Evolutionary conservation across 2,329 filamentous ascomycete species (phyloP).

Genomic region (Exophiala alcalophila): DNA sequence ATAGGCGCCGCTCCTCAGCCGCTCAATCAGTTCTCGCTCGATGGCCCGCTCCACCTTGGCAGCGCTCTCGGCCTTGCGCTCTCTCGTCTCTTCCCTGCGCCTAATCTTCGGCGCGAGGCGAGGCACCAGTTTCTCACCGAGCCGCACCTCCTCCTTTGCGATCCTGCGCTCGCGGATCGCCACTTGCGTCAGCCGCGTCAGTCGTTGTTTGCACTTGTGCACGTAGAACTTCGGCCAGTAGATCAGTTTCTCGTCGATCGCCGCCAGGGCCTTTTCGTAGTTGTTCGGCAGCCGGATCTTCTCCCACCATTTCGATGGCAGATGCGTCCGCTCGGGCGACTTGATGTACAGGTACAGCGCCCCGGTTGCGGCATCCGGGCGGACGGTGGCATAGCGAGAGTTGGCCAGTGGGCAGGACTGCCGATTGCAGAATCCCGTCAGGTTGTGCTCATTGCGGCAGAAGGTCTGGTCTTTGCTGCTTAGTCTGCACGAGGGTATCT

Average conservation of each 20-base stretch:
- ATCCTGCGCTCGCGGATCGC: conserved; percentile 73
- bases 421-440: conserved; percentile 76
- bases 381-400: conserved; percentile 86
- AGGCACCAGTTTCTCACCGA: conserved; percentile 84
- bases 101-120: conserved; percentile 88
- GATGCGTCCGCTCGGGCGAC: conserved; percentile 81
- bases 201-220: conserved; percentile 94
- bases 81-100: conserved; percentile 69
- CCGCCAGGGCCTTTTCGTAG: conserved; percentile 82
- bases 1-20: conserved; percentile 87
- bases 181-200: conserved; percentile 89
- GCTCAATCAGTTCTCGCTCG: conserved; percentile 89
- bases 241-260: conserved; percentile 79
- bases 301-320: conserved; percentile 93
- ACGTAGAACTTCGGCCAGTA: conserved; percentile 94
- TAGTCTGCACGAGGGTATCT: conserved; percentile 43
- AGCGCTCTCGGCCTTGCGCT: conserved; percentile 73
- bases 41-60: conserved; percentile 96
- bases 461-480: conserved; percentile 86
- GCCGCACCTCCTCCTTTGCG: conserved; percentile 80
- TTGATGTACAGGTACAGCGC: conserved; percentile 96
- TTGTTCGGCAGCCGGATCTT: conserved; percentile 84
- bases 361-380: conserved; percentile 74
- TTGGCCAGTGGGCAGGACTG: conserved; percentile 91
- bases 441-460: conserved; percentile 92